These are phyloP conservation scores for Fusarium musae DNA, from an alignment of 2,329 filamentous ascomycete genomes.

Conservation along the genomic window DNA sequence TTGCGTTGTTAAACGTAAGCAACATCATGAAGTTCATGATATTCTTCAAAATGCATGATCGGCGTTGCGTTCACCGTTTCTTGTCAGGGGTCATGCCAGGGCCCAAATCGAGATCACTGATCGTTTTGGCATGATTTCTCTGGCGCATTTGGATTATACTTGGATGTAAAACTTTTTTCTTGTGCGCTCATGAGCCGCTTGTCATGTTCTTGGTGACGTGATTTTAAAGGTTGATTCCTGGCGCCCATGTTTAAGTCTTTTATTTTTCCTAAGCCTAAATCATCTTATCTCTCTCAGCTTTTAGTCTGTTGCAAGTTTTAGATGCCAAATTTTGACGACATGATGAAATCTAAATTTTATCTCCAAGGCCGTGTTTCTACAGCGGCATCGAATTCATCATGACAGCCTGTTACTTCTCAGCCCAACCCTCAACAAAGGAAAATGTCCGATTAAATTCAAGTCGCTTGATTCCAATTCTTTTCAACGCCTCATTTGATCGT, in stretches of 20 bases:
- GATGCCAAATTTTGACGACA: fast-evolving
- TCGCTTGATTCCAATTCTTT: fast-evolving
- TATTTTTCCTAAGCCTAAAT: no score
- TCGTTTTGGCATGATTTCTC: neutral
- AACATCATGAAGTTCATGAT: constrained; percentile 34
- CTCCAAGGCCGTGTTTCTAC: neutral
- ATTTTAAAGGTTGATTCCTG: neutral
- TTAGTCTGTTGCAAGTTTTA: fast-evolving
- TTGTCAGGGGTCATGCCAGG: constrained; percentile 15
- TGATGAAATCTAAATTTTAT: fast-evolving
- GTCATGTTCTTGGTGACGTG: neutral
- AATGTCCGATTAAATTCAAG: fast-evolving
- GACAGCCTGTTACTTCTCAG: neutral
- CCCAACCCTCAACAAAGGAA: neutral
- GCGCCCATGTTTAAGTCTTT: neutral
- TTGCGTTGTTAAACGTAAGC: constrained; percentile 30
- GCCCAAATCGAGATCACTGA: neutral
- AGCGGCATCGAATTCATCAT: fast-evolving
- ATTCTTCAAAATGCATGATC: constrained; percentile 37
- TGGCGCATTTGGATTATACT: neutral
- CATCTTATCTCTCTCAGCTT: fast-evolving
- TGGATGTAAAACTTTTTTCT: neutral
- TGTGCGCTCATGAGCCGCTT: neutral
- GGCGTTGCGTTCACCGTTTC: constrained; percentile 21
- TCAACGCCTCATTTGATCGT: fast-evolving